Conservation (phyloP, 169 alveolate species). For the Plasmodium billcollinsi region DNA sequence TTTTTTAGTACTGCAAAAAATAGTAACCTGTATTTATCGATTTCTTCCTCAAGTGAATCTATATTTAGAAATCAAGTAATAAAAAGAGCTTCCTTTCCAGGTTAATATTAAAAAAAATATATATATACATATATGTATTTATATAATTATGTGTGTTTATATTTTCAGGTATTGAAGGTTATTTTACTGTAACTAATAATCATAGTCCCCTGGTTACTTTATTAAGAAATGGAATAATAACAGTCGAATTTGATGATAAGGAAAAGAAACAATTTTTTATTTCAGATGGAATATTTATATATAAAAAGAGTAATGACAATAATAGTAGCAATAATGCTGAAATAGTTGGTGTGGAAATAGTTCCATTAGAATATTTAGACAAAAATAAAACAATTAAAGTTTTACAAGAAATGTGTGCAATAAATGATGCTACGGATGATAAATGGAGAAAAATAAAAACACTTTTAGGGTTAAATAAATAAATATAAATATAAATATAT, state of each 20-base stretch:
- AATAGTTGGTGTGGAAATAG: slow-evolving; percentile 73
- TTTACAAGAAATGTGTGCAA: slow-evolving; percentile 74
- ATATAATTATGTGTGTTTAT: slow-evolving; percentile 1
- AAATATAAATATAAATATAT: not conserved
- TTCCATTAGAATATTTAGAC: slow-evolving; percentile 72
- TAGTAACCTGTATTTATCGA: slow-evolving; percentile 61
- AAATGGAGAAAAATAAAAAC: slow-evolving; percentile 75
- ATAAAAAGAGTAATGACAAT: slow-evolving; percentile 74
- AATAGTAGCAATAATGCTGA: slow-evolving; percentile 69
- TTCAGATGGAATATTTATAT: slow-evolving; percentile 75
- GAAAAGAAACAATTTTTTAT: slow-evolving; percentile 74
- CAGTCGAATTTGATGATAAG: slow-evolving; percentile 74
- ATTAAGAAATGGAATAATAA: slow-evolving; percentile 75
- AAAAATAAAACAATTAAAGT: slow-evolving; percentile 71
- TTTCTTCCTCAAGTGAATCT: slow-evolving; percentile 76
- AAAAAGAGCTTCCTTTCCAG: slow-evolving; percentile 75
- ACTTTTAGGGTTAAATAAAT: slow-evolving; percentile 41
- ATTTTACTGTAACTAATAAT: slow-evolving; percentile 70
- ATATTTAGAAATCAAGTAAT: slow-evolving; percentile 70
- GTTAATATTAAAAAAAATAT: slow-evolving; percentile 18
- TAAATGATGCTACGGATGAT: slow-evolving; percentile 76
- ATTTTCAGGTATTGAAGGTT: slow-evolving; percentile 74
- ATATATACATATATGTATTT: not conserved
- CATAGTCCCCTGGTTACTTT: slow-evolving; percentile 70
- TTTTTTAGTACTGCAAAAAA: slow-evolving; percentile 70